Evolutionary conservation across 306 rosid genomes (phyloP).

Genomic region (Sicyos baderoa): DNA sequence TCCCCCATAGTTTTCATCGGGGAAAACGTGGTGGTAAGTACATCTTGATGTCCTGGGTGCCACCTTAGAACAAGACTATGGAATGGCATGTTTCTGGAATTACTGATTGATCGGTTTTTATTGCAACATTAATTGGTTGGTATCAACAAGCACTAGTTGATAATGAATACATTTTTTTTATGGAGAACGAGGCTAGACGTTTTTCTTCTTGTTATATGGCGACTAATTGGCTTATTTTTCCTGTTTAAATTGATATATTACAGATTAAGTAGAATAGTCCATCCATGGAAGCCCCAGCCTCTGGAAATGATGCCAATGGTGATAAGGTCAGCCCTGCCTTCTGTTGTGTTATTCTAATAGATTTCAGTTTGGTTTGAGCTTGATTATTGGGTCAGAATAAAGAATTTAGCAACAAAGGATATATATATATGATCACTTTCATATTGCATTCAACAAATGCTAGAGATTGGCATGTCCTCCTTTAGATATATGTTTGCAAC

Average conservation of each 20-base stretch:
- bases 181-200: neutral
- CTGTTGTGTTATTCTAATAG: neutral
- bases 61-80: neutral
- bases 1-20: neutral
- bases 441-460: neutral
- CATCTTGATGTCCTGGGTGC: neutral
- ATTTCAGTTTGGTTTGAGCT: constrained; percentile 6
- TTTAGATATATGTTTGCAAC: neutral
- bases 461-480: neutral
- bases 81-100: neutral
- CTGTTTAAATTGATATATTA: neutral
- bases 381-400: neutral
- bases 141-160: neutral
- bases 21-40: neutral
- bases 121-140: neutral
- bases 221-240: neutral
- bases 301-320: constrained; percentile 27
- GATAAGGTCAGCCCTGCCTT: constrained; percentile 44
- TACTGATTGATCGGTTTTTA: neutral
- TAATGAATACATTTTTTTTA: neutral
- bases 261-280: constrained; percentile 26
- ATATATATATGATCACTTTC: neutral
- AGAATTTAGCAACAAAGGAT: neutral
- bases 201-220: too few species aligned
- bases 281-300: constrained; percentile 55